These are phyloP conservation scores for Podila horticola DNA, from an alignment of 192 early-diverging fungal species.

Conservation along the genomic window DNA sequence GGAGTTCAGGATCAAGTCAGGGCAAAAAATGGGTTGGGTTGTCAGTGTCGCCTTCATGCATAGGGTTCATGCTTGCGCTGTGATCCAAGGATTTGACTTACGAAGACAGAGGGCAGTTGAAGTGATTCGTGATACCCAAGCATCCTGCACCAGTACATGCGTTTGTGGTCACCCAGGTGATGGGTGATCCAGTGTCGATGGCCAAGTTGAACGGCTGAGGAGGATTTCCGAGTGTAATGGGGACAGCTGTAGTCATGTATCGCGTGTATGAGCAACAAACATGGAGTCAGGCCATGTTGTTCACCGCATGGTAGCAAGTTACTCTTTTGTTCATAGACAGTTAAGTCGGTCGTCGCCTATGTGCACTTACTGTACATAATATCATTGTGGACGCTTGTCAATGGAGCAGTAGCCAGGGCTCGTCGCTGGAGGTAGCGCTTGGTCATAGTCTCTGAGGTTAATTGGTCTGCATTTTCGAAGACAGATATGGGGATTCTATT, in stretches of 20 bases:
- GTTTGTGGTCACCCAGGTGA: conserved; percentile 61
- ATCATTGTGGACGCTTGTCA: background rate
- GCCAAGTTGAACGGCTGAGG: conserved; percentile 67
- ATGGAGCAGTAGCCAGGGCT: background rate
- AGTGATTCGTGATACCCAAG: background rate
- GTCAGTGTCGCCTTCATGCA: too few relatives aligned
- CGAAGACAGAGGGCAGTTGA: background rate
- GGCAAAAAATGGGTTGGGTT: too few relatives aligned
- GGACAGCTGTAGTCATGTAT: background rate
- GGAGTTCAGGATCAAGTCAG: too few relatives aligned
- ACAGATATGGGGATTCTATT: too few relatives aligned
- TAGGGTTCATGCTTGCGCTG: background rate
- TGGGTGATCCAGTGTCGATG: conserved; percentile 73
- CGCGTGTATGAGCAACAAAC: too few relatives aligned
- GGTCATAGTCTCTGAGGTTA: background rate
- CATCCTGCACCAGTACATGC: conserved; percentile 8
- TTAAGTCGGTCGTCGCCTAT: too few relatives aligned
- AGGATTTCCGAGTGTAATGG: conserved; percentile 61
- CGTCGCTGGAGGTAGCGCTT: conserved; percentile 7
- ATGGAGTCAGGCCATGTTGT: background rate
- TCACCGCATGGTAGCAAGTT: background rate
- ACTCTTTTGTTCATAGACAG: too few relatives aligned
- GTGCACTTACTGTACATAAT: background rate
- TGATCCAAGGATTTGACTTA: background rate
- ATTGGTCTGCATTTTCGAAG: too few relatives aligned